A percentile compares a stretch with the other conserved stretches of the same genome.
These are phyloP conservation scores for Brachypodium distachyon DNA, from an alignment of 202 grass and related monocot species.

Conservation along the genomic window DNA sequence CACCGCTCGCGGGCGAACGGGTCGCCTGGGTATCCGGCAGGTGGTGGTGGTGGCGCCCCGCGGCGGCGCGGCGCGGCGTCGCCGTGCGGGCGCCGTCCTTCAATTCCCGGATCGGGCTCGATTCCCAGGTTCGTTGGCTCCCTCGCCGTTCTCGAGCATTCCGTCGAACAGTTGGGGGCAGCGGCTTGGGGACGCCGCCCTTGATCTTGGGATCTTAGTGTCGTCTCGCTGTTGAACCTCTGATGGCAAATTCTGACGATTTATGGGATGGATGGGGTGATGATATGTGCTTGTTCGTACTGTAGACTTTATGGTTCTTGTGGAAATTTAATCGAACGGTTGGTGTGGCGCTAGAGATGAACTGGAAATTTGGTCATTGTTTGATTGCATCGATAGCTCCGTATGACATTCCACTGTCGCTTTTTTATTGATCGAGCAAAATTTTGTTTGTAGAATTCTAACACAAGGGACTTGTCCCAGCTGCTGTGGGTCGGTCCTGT, in stretches of 20 bases:
- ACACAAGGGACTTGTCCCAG: slow-evolving; percentile 67
- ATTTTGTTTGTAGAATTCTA: slow-evolving; percentile 47
- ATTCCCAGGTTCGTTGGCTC: slow-evolving; percentile 62
- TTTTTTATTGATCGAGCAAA: neutral
- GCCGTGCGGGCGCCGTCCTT: slow-evolving; percentile 53
- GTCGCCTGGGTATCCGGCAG: slow-evolving; percentile 12
- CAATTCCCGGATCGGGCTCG: slow-evolving; percentile 66
- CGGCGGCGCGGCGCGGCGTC: slow-evolving; percentile 24
- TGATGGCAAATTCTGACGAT: neutral
- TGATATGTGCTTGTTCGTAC: neutral
- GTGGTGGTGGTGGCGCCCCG: slow-evolving; percentile 32
- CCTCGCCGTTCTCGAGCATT: slow-evolving; percentile 9
- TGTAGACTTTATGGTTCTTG: neutral
- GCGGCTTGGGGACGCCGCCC: neutral
- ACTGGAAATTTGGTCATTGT: slow-evolving; percentile 16
- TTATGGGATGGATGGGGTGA: neutral
- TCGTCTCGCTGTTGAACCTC: neutral
- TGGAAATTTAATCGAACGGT: neutral
- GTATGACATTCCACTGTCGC: neutral
- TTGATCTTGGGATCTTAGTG: neutral
- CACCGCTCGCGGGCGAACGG: slow-evolving; percentile 8
- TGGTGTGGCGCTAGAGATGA: neutral
- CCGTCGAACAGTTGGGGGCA: slow-evolving; percentile 16
- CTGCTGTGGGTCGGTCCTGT: slow-evolving; percentile 68
- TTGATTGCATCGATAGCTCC: neutral